phyloP scores from a whole-genome alignment of 148 eudicot species.

The Camellia granthamiana region DNA sequence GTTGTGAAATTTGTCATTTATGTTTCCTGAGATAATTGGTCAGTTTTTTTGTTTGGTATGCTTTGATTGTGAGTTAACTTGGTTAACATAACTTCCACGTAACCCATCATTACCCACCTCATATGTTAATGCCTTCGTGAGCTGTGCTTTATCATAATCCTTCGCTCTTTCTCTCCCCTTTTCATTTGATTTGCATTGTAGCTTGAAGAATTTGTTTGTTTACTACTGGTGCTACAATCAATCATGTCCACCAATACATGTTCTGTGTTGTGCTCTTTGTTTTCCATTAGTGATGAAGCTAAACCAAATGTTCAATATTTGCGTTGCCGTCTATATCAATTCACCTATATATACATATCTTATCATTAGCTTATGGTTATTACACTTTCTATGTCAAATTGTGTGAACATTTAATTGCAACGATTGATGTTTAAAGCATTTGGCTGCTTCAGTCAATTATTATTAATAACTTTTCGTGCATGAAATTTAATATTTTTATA shows the following conservation, averaged over 20 bases:
- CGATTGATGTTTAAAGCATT: neutral
- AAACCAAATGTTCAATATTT: neutral
- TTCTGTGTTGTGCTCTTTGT: neutral
- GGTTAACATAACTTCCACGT: neutral
- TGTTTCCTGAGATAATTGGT: neutral
- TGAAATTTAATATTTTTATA: neutral
- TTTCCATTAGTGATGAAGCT: neutral
- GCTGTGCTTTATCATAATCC: neutral
- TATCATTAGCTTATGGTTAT: neutral
- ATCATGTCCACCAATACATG: neutral
- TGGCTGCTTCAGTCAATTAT: neutral
- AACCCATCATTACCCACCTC: neutral
- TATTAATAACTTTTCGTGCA: neutral
- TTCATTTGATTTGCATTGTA: neutral
- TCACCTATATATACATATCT: neutral
- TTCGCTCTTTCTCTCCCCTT: neutral
- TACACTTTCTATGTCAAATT: neutral
- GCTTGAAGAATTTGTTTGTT: conserved; percentile 1
- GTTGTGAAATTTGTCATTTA: neutral
- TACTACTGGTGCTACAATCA: neutral
- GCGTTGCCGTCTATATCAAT: neutral
- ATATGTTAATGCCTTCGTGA: neutral
- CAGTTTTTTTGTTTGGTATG: neutral
- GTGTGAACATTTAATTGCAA: neutral
- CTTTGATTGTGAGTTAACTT: neutral